phyloP scores from a whole-genome alignment of 139 green algal genomes.

The Chlorella sp. region DNA sequence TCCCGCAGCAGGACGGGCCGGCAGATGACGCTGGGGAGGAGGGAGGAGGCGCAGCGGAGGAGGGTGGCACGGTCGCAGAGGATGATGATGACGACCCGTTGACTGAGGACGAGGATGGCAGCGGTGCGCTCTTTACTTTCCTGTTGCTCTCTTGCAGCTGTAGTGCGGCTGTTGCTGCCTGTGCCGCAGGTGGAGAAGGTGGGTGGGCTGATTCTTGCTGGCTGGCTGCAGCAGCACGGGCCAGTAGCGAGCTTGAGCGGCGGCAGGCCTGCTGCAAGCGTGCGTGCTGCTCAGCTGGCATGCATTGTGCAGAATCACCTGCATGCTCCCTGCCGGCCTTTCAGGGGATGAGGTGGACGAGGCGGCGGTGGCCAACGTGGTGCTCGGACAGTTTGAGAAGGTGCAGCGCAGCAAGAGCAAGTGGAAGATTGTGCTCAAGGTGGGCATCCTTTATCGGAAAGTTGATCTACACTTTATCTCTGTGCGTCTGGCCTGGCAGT shows the following conservation, averaged over 20 bases:
- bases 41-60: background rate
- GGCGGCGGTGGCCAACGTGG: conserved; percentile 38
- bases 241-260: too few relatives aligned
- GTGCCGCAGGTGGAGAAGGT: too few relatives aligned
- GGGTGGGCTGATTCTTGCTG: too few relatives aligned
- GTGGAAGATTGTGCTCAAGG: conserved; percentile 35
- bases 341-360: conserved; percentile 50
- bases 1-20: conserved; percentile 46
- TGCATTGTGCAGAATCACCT: background rate
- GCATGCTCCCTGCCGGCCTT: background rate
- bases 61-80: background rate
- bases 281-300: too few relatives aligned
- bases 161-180: too few relatives aligned
- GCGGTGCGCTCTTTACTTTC: background rate
- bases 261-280: too few relatives aligned
- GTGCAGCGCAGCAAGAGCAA: conserved; percentile 50
- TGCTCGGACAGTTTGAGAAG: conserved; percentile 57
- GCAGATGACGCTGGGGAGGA: conserved; percentile 7
- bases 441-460: background rate
- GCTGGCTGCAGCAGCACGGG: too few relatives aligned
- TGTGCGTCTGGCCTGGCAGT: background rate
- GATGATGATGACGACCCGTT: conserved; percentile 24
- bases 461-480: too few relatives aligned
- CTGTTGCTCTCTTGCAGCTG: too few relatives aligned
- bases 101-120: conserved; percentile 24